These are phyloP conservation scores for Phytophthora litchii DNA, from an alignment of 352 stramenopile species.

Conservation along the genomic window DNA sequence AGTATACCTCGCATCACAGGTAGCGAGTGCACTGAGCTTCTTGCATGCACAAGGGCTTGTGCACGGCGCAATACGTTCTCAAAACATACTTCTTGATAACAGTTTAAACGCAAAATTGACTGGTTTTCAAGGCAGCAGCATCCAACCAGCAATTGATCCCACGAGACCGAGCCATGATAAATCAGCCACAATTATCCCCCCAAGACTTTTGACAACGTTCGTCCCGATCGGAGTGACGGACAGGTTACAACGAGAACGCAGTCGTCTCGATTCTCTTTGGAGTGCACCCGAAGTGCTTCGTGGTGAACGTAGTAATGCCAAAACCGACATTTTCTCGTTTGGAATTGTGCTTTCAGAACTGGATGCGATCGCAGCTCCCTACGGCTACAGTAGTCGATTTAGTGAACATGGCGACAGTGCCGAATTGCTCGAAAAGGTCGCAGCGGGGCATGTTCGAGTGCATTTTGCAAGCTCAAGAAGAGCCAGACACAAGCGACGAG, in stretches of 20 bases:
- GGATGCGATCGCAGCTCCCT: slow-evolving; percentile 35
- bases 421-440: slow-evolving; percentile 45
- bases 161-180: slow-evolving; percentile 21
- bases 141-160: slow-evolving; percentile 4
- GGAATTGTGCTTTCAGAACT: slow-evolving; percentile 63
- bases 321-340: slow-evolving; percentile 64
- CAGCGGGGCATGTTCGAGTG: slow-evolving; percentile 30
- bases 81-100: slow-evolving; percentile 40
- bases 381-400: slow-evolving; percentile 20
- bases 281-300: slow-evolving; percentile 60
- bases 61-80: slow-evolving; percentile 38
- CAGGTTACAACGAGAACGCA: slow-evolving; percentile 22
- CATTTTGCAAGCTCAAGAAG: slow-evolving; percentile 31
- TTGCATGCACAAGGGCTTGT: slow-evolving; percentile 51
- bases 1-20: slow-evolving; percentile 49
- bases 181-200: slow-evolving; percentile 2
- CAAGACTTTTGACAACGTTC: slow-evolving; percentile 22
- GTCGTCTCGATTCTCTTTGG: slow-evolving; percentile 27
- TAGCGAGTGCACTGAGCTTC: slow-evolving; percentile 54
- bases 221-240: slow-evolving; percentile 24
- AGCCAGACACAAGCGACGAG: slow-evolving; percentile 17
- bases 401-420: slow-evolving; percentile 19
- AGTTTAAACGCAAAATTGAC: slow-evolving; percentile 53
- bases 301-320: slow-evolving; percentile 44
- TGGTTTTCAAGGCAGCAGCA: slow-evolving; percentile 40